Evolutionary conservation across 208 protist genomes (phyloP), one percentile per base, ranked within the genome.

Genomic region (Leishmania amazonensis): DNA sequence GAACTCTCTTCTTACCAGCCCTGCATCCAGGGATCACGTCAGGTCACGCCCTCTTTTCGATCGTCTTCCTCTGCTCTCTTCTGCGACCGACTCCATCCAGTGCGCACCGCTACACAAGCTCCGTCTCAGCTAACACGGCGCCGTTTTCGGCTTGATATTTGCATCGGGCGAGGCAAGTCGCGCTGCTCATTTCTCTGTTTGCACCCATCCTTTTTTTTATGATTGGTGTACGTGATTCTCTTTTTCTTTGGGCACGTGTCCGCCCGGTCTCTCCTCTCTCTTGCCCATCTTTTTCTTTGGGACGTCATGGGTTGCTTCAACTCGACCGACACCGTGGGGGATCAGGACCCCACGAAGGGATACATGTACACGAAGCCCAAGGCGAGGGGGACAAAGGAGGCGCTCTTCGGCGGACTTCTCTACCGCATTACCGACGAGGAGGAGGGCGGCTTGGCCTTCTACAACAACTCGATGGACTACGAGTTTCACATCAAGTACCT

Each of bases 401-500:
- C 82, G 28, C 90, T 96, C 74, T 96, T 95, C 80, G 91, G 91
- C 53, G 93, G 93, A 31, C 87, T 96, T 4, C 87, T 96, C 60
- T 93, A 93, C 81, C 91, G 93, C 77, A 88, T 92, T 72, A 79
- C 88, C 45, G 87, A 95, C 70, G 79, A 85, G 64, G 42, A 79
- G 24, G 79, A 70, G 54, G 79, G 87, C 35, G 75, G 85, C 49
- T 91, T 85, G 88, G 87, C 84, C 35, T 95, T 96, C 81, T 94
- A 87, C 88, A 95, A 89, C 86, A 94, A 95, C 87, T 89, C 88
- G 0, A 91, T 87, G 74, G 93, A 96, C 77, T 96, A 96, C 77
- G 89, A 96, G 76, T 96, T 96, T 78, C 93, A 93, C 75, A 88
- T 96, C 60, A 89, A 89, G 77, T 96, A 95, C 82, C 83, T 96